These are phyloP conservation scores for Panus rudis DNA, from an alignment of 768 basidiomycete genomes.

Conservation along the genomic window DNA sequence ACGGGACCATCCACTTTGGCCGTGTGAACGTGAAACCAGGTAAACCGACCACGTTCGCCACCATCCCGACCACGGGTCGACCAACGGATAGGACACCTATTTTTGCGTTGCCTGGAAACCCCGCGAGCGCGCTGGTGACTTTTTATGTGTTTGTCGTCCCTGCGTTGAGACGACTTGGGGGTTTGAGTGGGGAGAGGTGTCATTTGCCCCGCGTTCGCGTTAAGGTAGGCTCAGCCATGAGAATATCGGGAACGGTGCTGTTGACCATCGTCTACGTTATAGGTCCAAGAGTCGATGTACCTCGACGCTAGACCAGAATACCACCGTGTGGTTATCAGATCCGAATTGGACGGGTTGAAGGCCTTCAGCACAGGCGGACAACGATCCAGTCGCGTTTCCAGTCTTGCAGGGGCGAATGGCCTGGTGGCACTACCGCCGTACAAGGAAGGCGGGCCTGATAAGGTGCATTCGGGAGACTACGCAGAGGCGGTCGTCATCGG, in stretches of 20 bases:
- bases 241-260: not conserved
- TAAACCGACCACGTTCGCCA: constrained; percentile 89
- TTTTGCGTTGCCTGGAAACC: constrained; percentile 87
- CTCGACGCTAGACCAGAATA: constrained; percentile 76
- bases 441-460: constrained; percentile 25
- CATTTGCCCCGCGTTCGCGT: constrained; percentile 59
- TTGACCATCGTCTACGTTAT: constrained; percentile 9
- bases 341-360: constrained; percentile 37
- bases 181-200: constrained; percentile 47
- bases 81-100: constrained; percentile 32
- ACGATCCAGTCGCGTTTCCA: constrained; percentile 75
- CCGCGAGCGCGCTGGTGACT: constrained; percentile 80
- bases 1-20: constrained; percentile 79
- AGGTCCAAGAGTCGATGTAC: constrained; percentile 56
- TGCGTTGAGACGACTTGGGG: constrained; percentile 64
- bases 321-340: constrained; percentile 66
- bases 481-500: constrained; percentile 63
- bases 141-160: constrained; percentile 84
- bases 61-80: constrained; percentile 41
- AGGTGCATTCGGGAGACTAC: constrained; percentile 45
- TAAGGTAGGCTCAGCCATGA: constrained; percentile 37
- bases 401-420: constrained; percentile 75
- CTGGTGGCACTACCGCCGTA: constrained; percentile 59
- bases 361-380: constrained; percentile 85
- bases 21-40: constrained; percentile 69